Base-by-base conservation (phyloP, 208 protist genomes). In the Trypanosoma conorhini region DNA sequence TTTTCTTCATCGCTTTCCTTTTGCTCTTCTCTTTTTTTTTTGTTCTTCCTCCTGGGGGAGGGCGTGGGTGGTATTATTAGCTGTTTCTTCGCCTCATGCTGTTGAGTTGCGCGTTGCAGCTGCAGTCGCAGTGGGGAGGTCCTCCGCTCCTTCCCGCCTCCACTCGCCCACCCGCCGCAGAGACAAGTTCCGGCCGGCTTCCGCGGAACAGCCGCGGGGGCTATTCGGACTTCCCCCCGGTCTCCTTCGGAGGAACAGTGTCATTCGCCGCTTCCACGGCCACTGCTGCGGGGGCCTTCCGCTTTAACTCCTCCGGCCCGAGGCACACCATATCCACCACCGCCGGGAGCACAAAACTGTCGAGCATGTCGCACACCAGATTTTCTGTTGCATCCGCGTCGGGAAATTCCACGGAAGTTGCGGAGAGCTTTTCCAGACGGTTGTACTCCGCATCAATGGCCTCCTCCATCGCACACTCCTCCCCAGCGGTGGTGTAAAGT, bases 301-400 rank as follows among this genome's bases (percentile, higher is more conserved):
- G 83, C 24, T 81, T 73, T 44, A 82, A 65, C 66, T 80, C 72
- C 21, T 77, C 62, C 26, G 63, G 66, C 55, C 69, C 77, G 51
- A 76, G 42, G 26, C 35, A 62, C 58, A 93, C 85, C 35, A 76
- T 77, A 42, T 92, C 85, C 38, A 91, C 78, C 5, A 88, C 82
- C 13, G 87, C 76, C 9, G 85, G 88, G 22, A 96, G 74, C 17
- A 96, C 59, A 62, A 96, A 93, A 1, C 57, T 56, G 57, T 96
- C 91, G 17, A 96, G 68, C 72, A 96, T 83, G 70, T 92, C 87
- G 72, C 91, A 94, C 33, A 93, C 91, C 0, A 82, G 15, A 21
- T 72, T 81, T 62, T 91, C 80, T 70, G 72, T 68, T 10, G 30
- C 72, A 1, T 80, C 76, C 0, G 52, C 33, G n/a, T 77, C 69